Evolutionary conservation across 768 basidiomycete genomes (phyloP).

Genomic region (Auricularia auricula-judae): DNA sequence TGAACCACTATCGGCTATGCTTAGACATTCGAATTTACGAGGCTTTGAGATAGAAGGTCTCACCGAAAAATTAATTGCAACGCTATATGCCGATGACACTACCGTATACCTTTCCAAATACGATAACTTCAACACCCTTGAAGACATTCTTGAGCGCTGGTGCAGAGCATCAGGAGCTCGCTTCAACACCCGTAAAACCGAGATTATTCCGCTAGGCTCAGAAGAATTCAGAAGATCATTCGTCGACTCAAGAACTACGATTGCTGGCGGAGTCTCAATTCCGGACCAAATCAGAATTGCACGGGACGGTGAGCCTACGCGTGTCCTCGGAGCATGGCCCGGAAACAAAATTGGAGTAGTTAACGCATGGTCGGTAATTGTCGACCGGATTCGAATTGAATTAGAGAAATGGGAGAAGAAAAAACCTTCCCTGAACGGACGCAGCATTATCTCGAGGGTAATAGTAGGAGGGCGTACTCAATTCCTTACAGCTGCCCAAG

Average conservation of each 20-base stretch:
- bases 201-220: slow-evolving; percentile 24
- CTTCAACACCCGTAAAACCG: slow-evolving; percentile 32
- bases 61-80: slow-evolving; percentile 14
- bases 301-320: slow-evolving; percentile 16
- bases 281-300: slow-evolving; percentile 17
- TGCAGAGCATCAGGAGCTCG: slow-evolving; percentile 28
- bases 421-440: slow-evolving; percentile 21
- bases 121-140: slow-evolving; percentile 18
- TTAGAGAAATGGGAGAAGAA: slow-evolving; percentile 17
- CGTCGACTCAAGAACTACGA: background rate
- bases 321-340: slow-evolving; percentile 23
- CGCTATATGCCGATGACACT: slow-evolving; percentile 33
- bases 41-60: slow-evolving; percentile 13
- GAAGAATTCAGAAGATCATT: slow-evolving; percentile 10
- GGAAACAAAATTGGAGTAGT: slow-evolving; percentile 18
- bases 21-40: slow-evolving; percentile 15
- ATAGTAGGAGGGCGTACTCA: slow-evolving; percentile 22
- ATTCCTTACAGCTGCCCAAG: slow-evolving; percentile 24
- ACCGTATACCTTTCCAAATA: slow-evolving; percentile 21
- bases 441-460: slow-evolving; percentile 16
- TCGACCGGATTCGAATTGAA: slow-evolving; percentile 17
- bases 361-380: slow-evolving; percentile 15
- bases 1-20: slow-evolving; percentile 25
- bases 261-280: slow-evolving; percentile 1
- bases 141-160: slow-evolving; percentile 25